Evolutionary conservation across 176 grass and related monocot species (phyloP).

Genomic region (Oryza glumipatula): DNA sequence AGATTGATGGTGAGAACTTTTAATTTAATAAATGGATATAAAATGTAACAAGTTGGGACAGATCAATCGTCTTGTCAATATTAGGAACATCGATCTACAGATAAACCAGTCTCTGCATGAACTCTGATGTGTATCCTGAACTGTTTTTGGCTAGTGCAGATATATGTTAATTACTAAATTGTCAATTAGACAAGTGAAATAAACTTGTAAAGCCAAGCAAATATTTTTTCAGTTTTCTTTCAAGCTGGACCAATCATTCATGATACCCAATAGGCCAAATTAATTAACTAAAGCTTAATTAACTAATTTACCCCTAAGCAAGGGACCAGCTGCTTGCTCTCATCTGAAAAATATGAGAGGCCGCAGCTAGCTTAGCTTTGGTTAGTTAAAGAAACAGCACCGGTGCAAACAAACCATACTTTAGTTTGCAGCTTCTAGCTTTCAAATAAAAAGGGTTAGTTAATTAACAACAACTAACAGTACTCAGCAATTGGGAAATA

Average conservation of each 20-base stretch:
- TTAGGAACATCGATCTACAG: slow-evolving; percentile 21
- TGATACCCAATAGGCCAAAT: slow-evolving; percentile 37
- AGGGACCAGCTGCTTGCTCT: slow-evolving; percentile 29
- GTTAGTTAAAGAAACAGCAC: slow-evolving; percentile 45
- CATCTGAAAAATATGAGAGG: slow-evolving; percentile 5
- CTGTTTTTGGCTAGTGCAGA: not conserved
- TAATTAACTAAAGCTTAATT: not conserved
- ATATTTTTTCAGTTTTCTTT: slow-evolving; percentile 7
- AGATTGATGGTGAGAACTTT: slow-evolving; percentile 29
- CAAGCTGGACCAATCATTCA: slow-evolving; percentile 22
- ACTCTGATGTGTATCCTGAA: not conserved
- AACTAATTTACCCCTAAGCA: slow-evolving; percentile 1
- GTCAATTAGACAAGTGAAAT: not conserved
- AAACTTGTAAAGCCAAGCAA: slow-evolving; percentile 1
- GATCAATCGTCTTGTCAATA: slow-evolving; percentile 14
- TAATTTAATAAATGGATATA: not conserved
- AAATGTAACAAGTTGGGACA: slow-evolving; percentile 16
- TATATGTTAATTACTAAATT: not conserved
- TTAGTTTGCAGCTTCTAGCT: slow-evolving; percentile 12
- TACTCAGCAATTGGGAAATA: slow-evolving; percentile 21
- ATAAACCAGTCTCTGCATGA: not conserved
- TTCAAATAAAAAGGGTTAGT: not conserved
- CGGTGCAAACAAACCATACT: slow-evolving; percentile 40
- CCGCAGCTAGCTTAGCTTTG: not conserved
- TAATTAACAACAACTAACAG: slow-evolving; percentile 30